Percentiles rank a stretch among this genome's conserved stretches.
These are phyloP conservation scores for Decorospora gaudefroyi DNA, from an alignment of 2,329 filamentous ascomycete species.

Conservation along the genomic window DNA sequence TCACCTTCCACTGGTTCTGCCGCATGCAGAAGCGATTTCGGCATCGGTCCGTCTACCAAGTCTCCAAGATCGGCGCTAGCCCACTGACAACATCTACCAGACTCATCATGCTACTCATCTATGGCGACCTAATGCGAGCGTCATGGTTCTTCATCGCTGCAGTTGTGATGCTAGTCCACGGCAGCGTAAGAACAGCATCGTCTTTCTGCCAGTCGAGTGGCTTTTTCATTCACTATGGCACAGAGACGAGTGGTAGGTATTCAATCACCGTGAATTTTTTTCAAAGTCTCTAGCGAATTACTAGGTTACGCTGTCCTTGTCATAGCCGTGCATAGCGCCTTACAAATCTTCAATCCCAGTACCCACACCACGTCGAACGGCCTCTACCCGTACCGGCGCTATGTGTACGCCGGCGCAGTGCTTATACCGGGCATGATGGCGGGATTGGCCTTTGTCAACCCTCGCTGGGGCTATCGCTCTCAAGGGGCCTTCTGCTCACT, in stretches of 20 bases:
- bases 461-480: conserved; percentile 60
- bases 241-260: conserved; percentile 63
- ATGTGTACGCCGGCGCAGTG: conserved; percentile 63
- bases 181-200: conserved; percentile 57
- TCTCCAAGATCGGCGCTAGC: not conserved
- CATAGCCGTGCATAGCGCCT: conserved; percentile 72
- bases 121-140: conserved; percentile 72
- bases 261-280: not conserved
- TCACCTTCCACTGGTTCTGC: conserved; percentile 72
- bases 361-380: conserved; percentile 59
- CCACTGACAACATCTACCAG: conserved; percentile 48
- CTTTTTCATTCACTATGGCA: conserved; percentile 68
- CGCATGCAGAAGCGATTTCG: conserved; percentile 75
- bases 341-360: conserved; percentile 69
- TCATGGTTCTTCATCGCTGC: conserved; percentile 70
- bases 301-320: conserved; percentile 70
- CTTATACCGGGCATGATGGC: conserved; percentile 64
- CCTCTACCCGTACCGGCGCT: conserved; percentile 68
- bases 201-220: conserved; percentile 70
- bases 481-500: conserved; percentile 72
- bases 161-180: conserved; percentile 60
- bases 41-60: conserved; percentile 61
- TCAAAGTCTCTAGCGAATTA: not conserved
- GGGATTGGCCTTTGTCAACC: conserved; percentile 65
- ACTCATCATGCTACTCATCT: conserved; percentile 73